Percentiles rank a stretch among this genome's conserved stretches.
Evolutionary conservation across 2,329 filamentous ascomycete species (phyloP).

Genomic region (Cladosporium velox): DNA sequence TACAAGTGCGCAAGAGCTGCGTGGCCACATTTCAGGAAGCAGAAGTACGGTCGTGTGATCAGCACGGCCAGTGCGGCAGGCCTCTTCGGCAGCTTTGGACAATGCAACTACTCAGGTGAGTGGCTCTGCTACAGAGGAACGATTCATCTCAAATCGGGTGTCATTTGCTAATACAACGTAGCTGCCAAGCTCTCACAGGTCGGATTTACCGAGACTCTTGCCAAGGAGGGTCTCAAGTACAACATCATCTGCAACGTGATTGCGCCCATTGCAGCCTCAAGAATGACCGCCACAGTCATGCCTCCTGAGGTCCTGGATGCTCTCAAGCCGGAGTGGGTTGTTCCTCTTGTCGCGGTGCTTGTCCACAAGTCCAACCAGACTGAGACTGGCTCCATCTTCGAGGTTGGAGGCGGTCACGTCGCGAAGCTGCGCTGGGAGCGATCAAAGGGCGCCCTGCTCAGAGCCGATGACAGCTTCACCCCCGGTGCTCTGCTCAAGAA

Average conservation of each 20-base stretch:
- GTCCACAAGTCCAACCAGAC: conserved; percentile 79
- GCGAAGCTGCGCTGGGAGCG: conserved; percentile 96
- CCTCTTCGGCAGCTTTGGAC: conserved; percentile 92
- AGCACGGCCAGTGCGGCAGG: conserved; percentile 97
- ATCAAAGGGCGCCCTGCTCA: conserved; percentile 82
- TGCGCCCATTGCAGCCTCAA: conserved; percentile 89
- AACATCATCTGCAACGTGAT: conserved; percentile 96
- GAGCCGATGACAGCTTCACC: conserved; percentile 84
- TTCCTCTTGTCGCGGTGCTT: conserved; percentile 85
- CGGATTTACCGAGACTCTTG: conserved; percentile 95
- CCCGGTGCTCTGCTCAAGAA: conserved; percentile 84
- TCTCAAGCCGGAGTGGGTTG: conserved; percentile 91
- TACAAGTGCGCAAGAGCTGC: conserved; percentile 95
- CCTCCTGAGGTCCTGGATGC: conserved; percentile 85
- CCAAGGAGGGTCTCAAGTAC: conserved; percentile 97
- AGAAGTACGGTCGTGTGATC: conserved; percentile 96
- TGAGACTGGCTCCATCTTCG: conserved; percentile 89
- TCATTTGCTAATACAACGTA: conserved; percentile 31
- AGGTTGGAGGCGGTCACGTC: conserved; percentile 87
- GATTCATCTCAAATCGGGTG: conserved; percentile 30
- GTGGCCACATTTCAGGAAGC: conserved; percentile 97
- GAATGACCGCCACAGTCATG: conserved; percentile 96
- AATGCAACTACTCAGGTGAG: conserved; percentile 80
- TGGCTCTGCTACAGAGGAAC: conserved; percentile 43
- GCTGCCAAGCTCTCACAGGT: conserved; percentile 94